Conservation (phyloP, 768 basidiomycete genomes). For the Leccinum pellstonianum region DNA sequence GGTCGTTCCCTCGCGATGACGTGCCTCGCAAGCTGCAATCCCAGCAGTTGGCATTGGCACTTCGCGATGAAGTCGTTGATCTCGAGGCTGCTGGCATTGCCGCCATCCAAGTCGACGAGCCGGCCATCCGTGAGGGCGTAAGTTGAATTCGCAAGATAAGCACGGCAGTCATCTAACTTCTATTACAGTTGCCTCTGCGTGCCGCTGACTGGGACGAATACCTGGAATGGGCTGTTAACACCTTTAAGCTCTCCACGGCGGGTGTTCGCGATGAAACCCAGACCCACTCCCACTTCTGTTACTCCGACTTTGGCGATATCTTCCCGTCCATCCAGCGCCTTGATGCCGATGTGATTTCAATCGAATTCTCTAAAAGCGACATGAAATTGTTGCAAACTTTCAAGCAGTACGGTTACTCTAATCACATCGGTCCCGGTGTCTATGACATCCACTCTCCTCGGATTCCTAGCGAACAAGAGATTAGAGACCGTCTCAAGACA, state of each 20-base stretch:
- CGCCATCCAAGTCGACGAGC: slow-evolving; percentile 99
- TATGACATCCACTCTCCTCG: slow-evolving; percentile 99
- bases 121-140: slow-evolving; percentile 98
- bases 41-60: slow-evolving; percentile 95
- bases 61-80: slow-evolving; percentile 97
- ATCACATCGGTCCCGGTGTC: slow-evolving; percentile 97
- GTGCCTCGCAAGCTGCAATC: slow-evolving; percentile 95
- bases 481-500: slow-evolving; percentile 84
- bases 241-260: slow-evolving; percentile 96
- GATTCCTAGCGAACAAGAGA: slow-evolving; percentile 91
- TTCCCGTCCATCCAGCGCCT: slow-evolving; percentile 96
- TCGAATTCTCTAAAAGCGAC: slow-evolving; percentile 98
- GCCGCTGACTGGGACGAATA: slow-evolving; percentile 95
- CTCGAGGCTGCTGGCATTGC: slow-evolving; percentile 95
- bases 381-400: slow-evolving; percentile 96
- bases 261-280: slow-evolving; percentile 93
- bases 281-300: slow-evolving; percentile 99
- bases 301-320: slow-evolving; percentile 98
- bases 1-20: slow-evolving; percentile 99
- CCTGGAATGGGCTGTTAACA: slow-evolving; percentile 97
- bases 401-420: slow-evolving; percentile 92
- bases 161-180: slow-evolving; percentile 1
- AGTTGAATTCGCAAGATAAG: slow-evolving; percentile 29
- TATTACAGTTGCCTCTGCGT: slow-evolving; percentile 82
- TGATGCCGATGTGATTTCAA: slow-evolving; percentile 98